Evolutionary conservation across 345 rosid species (phyloP).

Genomic region (Arabidopsis arenosa): DNA sequence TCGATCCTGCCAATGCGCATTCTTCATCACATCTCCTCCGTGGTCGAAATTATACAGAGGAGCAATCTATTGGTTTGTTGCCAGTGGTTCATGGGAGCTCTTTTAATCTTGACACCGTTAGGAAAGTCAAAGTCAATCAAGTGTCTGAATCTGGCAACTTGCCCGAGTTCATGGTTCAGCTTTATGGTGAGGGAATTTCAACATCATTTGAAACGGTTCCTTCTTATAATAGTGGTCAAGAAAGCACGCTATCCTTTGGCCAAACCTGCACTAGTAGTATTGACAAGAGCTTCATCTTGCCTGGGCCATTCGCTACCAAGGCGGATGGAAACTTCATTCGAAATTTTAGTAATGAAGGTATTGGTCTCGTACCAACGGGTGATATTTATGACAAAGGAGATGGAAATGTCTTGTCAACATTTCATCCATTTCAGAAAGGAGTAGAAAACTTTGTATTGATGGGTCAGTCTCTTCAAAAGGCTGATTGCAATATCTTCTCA

Average conservation of each 20-base stretch:
- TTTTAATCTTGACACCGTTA: constrained; percentile 55
- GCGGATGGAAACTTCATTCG: constrained; percentile 46
- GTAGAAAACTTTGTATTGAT: constrained; percentile 44
- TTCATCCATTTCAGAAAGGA: constrained; percentile 49
- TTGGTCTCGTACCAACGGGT: constrained; percentile 55
- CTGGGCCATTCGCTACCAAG: constrained; percentile 36
- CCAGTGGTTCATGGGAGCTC: constrained; percentile 62
- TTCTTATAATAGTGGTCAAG: constrained; percentile 24
- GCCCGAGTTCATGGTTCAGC: constrained; percentile 44
- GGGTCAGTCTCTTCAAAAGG: constrained; percentile 51
- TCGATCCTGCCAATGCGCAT: constrained; percentile 57
- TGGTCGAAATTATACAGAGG: constrained; percentile 46
- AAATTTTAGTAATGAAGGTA: constrained; percentile 49
- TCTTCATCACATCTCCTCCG: constrained; percentile 50
- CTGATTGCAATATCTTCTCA: constrained; percentile 50
- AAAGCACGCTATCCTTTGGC: constrained; percentile 10
- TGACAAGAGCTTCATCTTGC: constrained; percentile 27
- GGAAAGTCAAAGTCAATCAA: constrained; percentile 60
- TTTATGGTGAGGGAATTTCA: constrained; percentile 23
- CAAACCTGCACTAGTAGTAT: constrained; percentile 23
- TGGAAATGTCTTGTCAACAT: constrained; percentile 45
- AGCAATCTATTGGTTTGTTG: constrained; percentile 50
- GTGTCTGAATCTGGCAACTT: constrained; percentile 53
- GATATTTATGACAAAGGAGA: constrained; percentile 49
- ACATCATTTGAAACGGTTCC: constrained; percentile 21